Conservation (phyloP, 2,329 filamentous ascomycete species). For the Alternaria panax region DNA sequence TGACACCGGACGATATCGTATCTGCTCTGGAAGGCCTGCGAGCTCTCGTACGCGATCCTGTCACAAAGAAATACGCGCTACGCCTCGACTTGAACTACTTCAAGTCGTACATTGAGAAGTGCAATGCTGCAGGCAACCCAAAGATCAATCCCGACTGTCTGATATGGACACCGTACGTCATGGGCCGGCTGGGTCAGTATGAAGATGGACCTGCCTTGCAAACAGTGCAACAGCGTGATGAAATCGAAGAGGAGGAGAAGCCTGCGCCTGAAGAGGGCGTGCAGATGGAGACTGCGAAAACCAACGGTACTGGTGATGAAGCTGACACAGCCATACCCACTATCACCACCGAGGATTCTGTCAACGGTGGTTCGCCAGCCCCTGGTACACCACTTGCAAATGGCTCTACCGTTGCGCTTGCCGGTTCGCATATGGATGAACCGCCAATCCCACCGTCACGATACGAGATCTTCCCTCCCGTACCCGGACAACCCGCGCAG, state of each 20-base stretch:
- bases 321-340: conserved; percentile 27
- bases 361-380: conserved; percentile 41
- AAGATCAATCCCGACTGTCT: conserved; percentile 80
- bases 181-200: conserved; percentile 86
- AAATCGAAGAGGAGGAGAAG: conserved; percentile 60
- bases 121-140: conserved; percentile 88
- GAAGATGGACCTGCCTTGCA: conserved; percentile 82
- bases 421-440: conserved; percentile 40
- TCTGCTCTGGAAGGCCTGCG: conserved; percentile 90
- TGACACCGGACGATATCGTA: conserved; percentile 96
- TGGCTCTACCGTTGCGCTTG: conserved; percentile 37
- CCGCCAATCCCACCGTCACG: conserved; percentile 70
- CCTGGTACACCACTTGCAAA: conserved; percentile 45
- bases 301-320: conserved; percentile 31
- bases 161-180: conserved; percentile 96
- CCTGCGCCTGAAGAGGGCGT: conserved; percentile 55
- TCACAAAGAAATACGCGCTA: conserved; percentile 88
- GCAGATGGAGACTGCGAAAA: conserved; percentile 45
- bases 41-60: conserved; percentile 86
- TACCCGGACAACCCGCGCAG: conserved; percentile 58
- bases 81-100: conserved; percentile 87
- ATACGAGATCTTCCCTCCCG: conserved; percentile 79
- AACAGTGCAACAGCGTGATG: conserved; percentile 86
- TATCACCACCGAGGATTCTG: conserved; percentile 37
- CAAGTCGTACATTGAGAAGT: conserved; percentile 84